Percentiles rank a stretch among this genome's conserved stretches.
phyloP scores from a whole-genome alignment of 306 rosid species.

The Gynostemma pentaphyllum region DNA sequence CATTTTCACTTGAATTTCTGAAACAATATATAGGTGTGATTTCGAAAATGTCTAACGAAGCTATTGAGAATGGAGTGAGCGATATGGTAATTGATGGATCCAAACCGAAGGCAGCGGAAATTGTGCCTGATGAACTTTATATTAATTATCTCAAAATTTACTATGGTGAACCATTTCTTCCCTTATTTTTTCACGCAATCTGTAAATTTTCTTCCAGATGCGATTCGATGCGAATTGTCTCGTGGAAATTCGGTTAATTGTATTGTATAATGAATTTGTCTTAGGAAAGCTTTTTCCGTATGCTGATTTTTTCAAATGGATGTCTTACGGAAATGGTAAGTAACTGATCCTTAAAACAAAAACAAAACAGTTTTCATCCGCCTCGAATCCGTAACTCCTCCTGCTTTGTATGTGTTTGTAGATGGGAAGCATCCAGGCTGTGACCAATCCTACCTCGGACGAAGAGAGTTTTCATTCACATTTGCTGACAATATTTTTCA shows the following conservation, averaged over 20 bases:
- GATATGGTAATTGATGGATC: conserved; percentile 35
- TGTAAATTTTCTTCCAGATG: not conserved
- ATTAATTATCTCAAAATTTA: conserved; percentile 43
- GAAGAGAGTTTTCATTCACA: conserved; percentile 80
- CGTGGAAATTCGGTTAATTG: not conserved
- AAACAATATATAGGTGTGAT: not conserved
- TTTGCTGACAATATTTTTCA: conserved; percentile 57
- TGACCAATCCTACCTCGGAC: conserved; percentile 53
- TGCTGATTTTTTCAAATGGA: conserved; percentile 62
- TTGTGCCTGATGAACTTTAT: conserved; percentile 27
- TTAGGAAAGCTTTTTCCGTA: conserved; percentile 79
- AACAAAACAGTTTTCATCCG: not conserved
- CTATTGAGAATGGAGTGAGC: conserved; percentile 21
- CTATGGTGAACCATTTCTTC: conserved; percentile 29
- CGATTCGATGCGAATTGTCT: not conserved
- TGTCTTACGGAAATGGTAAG: conserved; percentile 80
- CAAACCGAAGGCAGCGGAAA: conserved; percentile 20
- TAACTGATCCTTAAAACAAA: not conserved
- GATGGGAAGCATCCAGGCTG: conserved; percentile 96
- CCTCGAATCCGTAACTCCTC: not conserved
- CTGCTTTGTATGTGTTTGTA: conserved; percentile 17
- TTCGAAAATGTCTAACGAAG: conserved; percentile 24
- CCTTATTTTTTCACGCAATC: not conserved
- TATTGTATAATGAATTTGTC: not conserved
- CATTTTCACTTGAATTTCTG: not conserved